Base-by-base conservation (phyloP, 768 basidiomycete species). In the Termitomyces sp. region DNA sequence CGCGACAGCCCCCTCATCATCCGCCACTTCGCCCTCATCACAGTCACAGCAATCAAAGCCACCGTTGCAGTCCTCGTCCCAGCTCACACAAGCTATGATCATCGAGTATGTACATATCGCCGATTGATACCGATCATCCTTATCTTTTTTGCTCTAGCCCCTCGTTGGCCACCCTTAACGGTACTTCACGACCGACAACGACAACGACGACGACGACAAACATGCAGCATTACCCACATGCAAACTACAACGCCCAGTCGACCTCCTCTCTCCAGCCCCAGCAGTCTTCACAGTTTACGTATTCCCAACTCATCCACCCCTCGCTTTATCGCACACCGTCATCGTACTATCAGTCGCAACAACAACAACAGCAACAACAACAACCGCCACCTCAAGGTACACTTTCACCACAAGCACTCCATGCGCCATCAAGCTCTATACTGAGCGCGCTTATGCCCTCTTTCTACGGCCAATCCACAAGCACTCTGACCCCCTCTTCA, bases 361-460 rank as follows among this genome's bases (percentile, higher is more conserved):
- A 70, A 30, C 73, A 71, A 37, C 61, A 68, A 17, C 68, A 68
- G 11, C 34, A 34, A 6, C 34, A 34, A 12, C 68, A 69, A 51
- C 73, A 70, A 30, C 73, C 71, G 37, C 61, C 62, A 9, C 68
- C 72, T n/a, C 86, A 86, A 65, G 73, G 82, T 59, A 88, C 84
- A 3, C 79, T 88, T 35, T 83, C 87, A 2, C 88, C 87, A 9
- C 84, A 85, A 60, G 81, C 80, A 45, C 76, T 90, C 38, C 86
- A 87, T 63, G 75, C 83, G 6, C 78, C 85, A 2, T 74, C 80
- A 28, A 74, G 70, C 67, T 55, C 74, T 60, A 60, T 80, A 72
- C 68, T 81, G 70, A 64, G 66, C 49, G 60, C 66, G 9, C 50
- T 75, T 21, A 52, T 62, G 26, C 70, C 72, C 37, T 63, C 69